Evolutionary conservation across 2,329 filamentous ascomycete genomes (phyloP).

Genomic region (Didymella exigua): DNA sequence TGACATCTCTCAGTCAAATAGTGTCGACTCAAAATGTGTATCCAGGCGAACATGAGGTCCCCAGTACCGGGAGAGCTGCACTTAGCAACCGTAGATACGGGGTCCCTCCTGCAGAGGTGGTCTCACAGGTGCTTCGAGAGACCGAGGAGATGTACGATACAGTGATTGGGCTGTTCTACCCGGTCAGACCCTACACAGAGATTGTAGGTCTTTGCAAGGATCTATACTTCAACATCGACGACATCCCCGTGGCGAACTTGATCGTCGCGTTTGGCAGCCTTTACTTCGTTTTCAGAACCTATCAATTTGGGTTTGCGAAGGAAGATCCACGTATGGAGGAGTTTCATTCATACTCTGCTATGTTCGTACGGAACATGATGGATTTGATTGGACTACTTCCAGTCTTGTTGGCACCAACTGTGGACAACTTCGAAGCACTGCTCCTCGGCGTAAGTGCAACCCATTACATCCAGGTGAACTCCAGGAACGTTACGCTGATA

Average conservation of each 20-base stretch:
- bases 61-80: neutral
- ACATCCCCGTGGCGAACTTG: slow-evolving; percentile 41
- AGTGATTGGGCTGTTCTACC: slow-evolving; percentile 13
- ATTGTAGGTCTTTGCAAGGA: slow-evolving; percentile 13
- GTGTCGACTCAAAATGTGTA: slow-evolving; percentile 12
- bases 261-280: slow-evolving; percentile 48
- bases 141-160: slow-evolving; percentile 12
- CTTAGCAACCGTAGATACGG: neutral
- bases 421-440: slow-evolving; percentile 46
- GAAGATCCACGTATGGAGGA: slow-evolving; percentile 14
- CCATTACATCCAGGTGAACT: neutral
- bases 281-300: slow-evolving; percentile 45
- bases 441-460: slow-evolving; percentile 31
- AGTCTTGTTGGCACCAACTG: slow-evolving; percentile 40
- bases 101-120: slow-evolving; percentile 13
- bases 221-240: slow-evolving; percentile 47
- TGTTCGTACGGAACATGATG: slow-evolving; percentile 38
- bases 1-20: slow-evolving; percentile 18
- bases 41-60: slow-evolving; percentile 4
- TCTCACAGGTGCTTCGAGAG: slow-evolving; percentile 15
- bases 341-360: slow-evolving; percentile 28
- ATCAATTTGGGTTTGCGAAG: slow-evolving; percentile 32
- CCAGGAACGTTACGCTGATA: neutral
- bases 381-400: slow-evolving; percentile 34
- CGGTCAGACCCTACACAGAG: slow-evolving; percentile 13